Percentiles rank a stretch among this genome's conserved stretches.
phyloP scores from a whole-genome alignment of 2,329 filamentous ascomycete genomes.

The Fusarium duplospermum region DNA sequence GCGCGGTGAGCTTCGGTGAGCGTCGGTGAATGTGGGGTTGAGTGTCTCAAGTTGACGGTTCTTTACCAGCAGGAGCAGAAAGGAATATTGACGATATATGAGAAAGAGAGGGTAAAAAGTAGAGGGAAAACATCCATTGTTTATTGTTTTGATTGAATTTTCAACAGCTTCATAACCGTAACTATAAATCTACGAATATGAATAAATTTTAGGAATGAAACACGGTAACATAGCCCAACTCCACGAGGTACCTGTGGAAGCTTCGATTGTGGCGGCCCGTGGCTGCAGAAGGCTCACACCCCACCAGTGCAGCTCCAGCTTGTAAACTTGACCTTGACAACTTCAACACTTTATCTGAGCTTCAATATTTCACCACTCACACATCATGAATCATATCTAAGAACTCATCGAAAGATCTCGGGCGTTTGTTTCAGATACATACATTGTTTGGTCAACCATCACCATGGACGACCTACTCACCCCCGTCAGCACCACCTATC shows the following conservation, averaged over 20 bases:
- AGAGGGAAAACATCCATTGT: background rate
- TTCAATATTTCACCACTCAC: background rate
- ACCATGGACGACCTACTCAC: slow-evolving; percentile 68
- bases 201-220: background rate
- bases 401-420: background rate
- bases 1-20: slow-evolving; percentile 49
- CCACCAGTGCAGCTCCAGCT: background rate
- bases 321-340: background rate
- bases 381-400: background rate
- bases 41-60: slow-evolving; percentile 17
- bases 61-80: background rate
- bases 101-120: background rate
- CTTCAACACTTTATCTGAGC: background rate
- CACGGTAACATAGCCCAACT: background rate
- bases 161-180: background rate
- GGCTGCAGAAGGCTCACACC: background rate
- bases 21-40: slow-evolving; percentile 50
- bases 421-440: background rate
- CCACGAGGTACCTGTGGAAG: background rate
- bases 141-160: background rate
- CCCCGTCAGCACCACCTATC: slow-evolving; percentile 65
- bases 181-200: background rate
- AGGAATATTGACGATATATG: background rate
- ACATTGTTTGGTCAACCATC: background rate
- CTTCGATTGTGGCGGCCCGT: background rate